A percentile compares a stretch with the other conserved stretches of the same genome.
These are phyloP conservation scores for Penicillium parvum DNA, from an alignment of 495 filamentous ascomycete genomes.

Conservation along the genomic window DNA sequence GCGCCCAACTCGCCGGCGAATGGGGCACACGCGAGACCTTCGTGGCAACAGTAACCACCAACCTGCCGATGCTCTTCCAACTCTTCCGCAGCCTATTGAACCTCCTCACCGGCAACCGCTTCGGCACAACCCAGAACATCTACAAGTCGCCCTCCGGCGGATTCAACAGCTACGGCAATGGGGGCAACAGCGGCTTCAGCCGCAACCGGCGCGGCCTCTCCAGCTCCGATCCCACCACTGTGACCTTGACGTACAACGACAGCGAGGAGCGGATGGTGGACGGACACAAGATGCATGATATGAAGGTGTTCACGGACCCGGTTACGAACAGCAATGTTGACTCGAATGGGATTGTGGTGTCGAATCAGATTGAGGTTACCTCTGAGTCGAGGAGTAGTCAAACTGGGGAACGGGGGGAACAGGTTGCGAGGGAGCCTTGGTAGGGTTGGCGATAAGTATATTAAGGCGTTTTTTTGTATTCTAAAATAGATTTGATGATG, in stretches of 20 bases:
- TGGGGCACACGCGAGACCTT: slow-evolving; percentile 53
- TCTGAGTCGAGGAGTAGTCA: no score
- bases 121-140: slow-evolving; percentile 27
- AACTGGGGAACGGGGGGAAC: no score
- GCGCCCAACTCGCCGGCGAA: slow-evolving; percentile 42
- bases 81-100: slow-evolving; percentile 41
- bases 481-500: no score
- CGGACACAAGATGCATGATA: not conserved
- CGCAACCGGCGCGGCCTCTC: slow-evolving; percentile 38
- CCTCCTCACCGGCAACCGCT: slow-evolving; percentile 26
- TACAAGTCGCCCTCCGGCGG: slow-evolving; percentile 22
- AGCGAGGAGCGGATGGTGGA: slow-evolving; percentile 45
- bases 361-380: no score
- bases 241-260: slow-evolving; percentile 42
- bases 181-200: slow-evolving; percentile 30
- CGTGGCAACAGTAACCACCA: slow-evolving; percentile 48
- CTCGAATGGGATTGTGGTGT: no score
- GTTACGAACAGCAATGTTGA: no score
- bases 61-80: slow-evolving; percentile 52
- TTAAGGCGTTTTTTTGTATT: no score
- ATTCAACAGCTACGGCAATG: slow-evolving; percentile 17
- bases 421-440: no score
- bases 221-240: slow-evolving; percentile 42
- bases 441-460: no score
- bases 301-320: not conserved